Evolutionary conservation across 208 protist species (phyloP).

Genomic region (Trypanosomatidae sp.): DNA sequence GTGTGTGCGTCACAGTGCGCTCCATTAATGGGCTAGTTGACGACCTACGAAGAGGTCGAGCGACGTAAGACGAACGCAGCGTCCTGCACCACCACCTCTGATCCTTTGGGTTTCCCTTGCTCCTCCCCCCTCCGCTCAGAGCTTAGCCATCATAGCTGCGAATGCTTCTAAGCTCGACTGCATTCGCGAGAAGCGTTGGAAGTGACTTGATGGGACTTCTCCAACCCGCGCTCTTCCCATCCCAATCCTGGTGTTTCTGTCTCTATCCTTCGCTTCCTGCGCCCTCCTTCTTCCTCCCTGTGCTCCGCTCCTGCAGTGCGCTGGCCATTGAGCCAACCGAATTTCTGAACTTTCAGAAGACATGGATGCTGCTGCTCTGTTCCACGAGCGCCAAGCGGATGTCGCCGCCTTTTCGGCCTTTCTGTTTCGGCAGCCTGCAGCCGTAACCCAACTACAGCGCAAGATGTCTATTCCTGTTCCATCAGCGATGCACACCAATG

Average conservation of each 20-base stretch:
- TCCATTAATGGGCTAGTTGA: background rate
- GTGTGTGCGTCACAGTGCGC: background rate
- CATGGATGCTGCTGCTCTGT: constrained; percentile 15
- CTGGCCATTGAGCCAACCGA: background rate
- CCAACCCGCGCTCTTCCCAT: background rate
- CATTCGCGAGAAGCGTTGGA: background rate
- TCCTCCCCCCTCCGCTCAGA: background rate
- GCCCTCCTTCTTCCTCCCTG: background rate
- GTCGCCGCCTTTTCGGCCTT: constrained; percentile 13
- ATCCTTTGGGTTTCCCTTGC: background rate
- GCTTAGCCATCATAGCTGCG: background rate
- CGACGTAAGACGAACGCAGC: background rate
- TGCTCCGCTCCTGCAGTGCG: background rate
- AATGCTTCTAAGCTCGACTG: background rate
- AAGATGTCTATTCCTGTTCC: background rate
- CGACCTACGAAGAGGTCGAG: background rate
- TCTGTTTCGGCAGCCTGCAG: constrained; percentile 2
- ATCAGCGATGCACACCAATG: background rate
- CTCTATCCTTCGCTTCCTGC: background rate
- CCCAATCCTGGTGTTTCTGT: too few relatives aligned
- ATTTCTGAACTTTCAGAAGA: background rate
- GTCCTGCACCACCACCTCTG: background rate
- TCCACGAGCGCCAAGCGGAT: constrained; percentile 14
- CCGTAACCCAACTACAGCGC: background rate
- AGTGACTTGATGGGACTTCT: background rate